Evolutionary conservation across 2,329 filamentous ascomycete genomes (phyloP).

Genomic region (Ramularia collo-cygni): DNA sequence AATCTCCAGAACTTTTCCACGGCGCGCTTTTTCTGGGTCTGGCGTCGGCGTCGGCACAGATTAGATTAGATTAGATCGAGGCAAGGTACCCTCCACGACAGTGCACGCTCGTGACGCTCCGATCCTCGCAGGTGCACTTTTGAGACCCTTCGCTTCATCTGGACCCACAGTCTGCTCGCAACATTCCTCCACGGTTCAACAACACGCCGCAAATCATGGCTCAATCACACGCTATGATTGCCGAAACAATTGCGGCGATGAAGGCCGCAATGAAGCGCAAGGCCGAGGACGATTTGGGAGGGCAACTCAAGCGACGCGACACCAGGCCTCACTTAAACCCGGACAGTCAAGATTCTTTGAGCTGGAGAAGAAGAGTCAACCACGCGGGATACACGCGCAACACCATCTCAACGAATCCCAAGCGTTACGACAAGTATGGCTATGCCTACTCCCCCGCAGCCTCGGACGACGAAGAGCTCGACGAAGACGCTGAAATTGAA

Average conservation of each 20-base stretch:
- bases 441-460: slow-evolving; percentile 33
- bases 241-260: slow-evolving; percentile 61
- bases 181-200: not conserved
- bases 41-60: too few species aligned
- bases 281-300: slow-evolving; percentile 66
- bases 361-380: slow-evolving; percentile 44
- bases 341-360: slow-evolving; percentile 54
- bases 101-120: too few species aligned
- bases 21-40: too few species aligned
- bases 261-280: slow-evolving; percentile 59
- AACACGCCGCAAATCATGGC: slow-evolving; percentile 36
- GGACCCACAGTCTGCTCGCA: too few species aligned
- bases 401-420: slow-evolving; percentile 68
- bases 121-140: too few species aligned
- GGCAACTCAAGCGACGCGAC: slow-evolving; percentile 71
- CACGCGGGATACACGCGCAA: slow-evolving; percentile 66
- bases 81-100: too few species aligned
- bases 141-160: too few species aligned
- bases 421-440: slow-evolving; percentile 68
- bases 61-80: too few species aligned
- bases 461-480: slow-evolving; percentile 46
- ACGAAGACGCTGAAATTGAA: slow-evolving; percentile 55
- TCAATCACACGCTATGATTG: slow-evolving; percentile 53
- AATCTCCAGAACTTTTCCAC: too few species aligned
- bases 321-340: slow-evolving; percentile 63